Percentiles rank a stretch among this genome's conserved stretches.
Evolutionary conservation across 2,329 filamentous ascomycete genomes (phyloP).

Genomic region (Dothideomycetes sp.): DNA sequence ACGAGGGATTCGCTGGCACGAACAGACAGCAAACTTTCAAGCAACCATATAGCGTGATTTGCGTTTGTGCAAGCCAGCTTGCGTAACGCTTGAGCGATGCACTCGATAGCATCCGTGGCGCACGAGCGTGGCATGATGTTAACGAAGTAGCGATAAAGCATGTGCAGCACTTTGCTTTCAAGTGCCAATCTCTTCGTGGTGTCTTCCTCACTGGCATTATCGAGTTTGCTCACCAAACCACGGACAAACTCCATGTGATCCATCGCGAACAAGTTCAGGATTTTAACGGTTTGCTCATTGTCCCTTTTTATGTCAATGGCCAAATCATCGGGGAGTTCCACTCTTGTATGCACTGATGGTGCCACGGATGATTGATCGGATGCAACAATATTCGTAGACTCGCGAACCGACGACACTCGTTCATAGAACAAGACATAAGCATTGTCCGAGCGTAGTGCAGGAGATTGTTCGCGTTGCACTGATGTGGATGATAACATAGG

Average conservation of each 20-base stretch:
- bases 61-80: slow-evolving; percentile 43
- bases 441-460: slow-evolving; percentile 40
- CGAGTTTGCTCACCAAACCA: slow-evolving; percentile 51
- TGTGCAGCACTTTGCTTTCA: slow-evolving; percentile 44
- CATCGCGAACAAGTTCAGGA: slow-evolving; percentile 71
- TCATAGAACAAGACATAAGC: slow-evolving; percentile 99
- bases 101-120: slow-evolving; percentile 54
- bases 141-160: slow-evolving; percentile 59
- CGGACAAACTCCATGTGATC: slow-evolving; percentile 59
- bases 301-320: slow-evolving; percentile 54
- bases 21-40: slow-evolving; percentile 50
- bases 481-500: slow-evolving; percentile 52
- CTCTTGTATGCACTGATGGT: slow-evolving; percentile 36
- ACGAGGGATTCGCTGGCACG: slow-evolving; percentile 56
- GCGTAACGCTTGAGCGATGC: slow-evolving; percentile 45
- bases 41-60: slow-evolving; percentile 47
- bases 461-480: slow-evolving; percentile 32
- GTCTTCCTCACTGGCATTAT: slow-evolving; percentile 38
- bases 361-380: neutral
- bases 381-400: neutral
- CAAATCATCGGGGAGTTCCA: slow-evolving; percentile 37
- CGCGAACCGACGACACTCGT: slow-evolving; percentile 56
- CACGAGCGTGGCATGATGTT: slow-evolving; percentile 65
- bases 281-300: slow-evolving; percentile 64
- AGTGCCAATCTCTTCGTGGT: slow-evolving; percentile 25